Evolutionary conservation across 148 eudicot species (phyloP), one percentile per base, ranked within the genome.

Genomic region (Amaranthus palmeri): DNA sequence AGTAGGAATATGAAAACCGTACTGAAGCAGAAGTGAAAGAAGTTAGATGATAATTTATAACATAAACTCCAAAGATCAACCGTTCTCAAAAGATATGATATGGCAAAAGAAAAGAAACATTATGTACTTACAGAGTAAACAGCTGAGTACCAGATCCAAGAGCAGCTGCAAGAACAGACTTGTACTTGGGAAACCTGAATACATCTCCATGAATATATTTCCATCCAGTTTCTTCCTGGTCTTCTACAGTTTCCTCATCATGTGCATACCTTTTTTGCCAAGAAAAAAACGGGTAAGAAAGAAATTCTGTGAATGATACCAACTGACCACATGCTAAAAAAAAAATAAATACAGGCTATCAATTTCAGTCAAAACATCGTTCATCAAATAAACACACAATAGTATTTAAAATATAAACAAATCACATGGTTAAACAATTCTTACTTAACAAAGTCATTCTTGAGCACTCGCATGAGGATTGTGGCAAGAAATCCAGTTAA

Each of bases 171-270:
- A 90, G 76, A 61, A 90, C 61, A 8, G 96, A 87, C 78, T 87
- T 87, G 83, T 78, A 79, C 72, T 87, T 83, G 0, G 96, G 96
- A 60, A 78, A 90, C 79, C 96, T 85, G 75, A 90, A 90, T 42
- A 88, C 96, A 79, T 90, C 92, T 62, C 96, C 92, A 72, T 90
- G 96, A 60, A 90, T 90, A 73, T 87, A 90, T 76, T 90, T 90
- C 96, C 96, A 90, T 36, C 96, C 96, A 69, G 88, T 84, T 86
- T 90, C 96, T 85, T 90, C 92, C 76, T 90, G 92, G 65, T 90
- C 96, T 71, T 87, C 96, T 45, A 86, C 92, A 10, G 90, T 60
- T 83, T 90, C 96, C 80, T 90, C 92, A 62, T 86, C 96, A 75
- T 86, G 96, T n/a, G 92, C 88, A 78, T 87, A 90, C 84, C 96